Conservation (phyloP, 306 rosid species). For the Trichosanthes cucumerina region DNA sequence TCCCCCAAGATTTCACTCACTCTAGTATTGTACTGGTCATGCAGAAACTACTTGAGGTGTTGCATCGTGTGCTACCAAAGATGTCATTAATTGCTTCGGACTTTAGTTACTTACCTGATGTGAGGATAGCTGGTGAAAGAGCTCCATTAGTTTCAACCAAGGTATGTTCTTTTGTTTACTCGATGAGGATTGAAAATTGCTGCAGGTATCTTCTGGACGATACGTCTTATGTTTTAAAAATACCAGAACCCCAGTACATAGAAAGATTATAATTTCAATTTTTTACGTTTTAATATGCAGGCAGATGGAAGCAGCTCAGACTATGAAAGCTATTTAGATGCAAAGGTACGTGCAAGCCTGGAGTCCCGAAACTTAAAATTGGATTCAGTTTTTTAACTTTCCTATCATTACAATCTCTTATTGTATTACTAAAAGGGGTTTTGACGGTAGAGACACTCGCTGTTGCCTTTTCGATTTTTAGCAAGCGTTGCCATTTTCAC, state of each 20-base stretch:
- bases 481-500: background rate
- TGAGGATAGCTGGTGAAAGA: constrained; percentile 75
- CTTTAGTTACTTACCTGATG: constrained; percentile 86
- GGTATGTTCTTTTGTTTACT: constrained; percentile 28
- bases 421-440: background rate
- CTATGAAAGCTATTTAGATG: constrained; percentile 65
- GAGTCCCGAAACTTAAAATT: background rate
- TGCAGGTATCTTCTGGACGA: background rate
- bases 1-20: constrained; percentile 3
- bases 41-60: constrained; percentile 79
- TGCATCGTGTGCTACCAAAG: constrained; percentile 79
- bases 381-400: background rate
- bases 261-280: constrained; percentile 3
- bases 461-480: background rate
- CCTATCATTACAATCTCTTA: background rate
- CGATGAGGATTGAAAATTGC: background rate
- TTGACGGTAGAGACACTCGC: background rate
- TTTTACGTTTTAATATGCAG: constrained; percentile 33
- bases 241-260: background rate
- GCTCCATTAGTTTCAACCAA: constrained; percentile 96
- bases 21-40: constrained; percentile 16
- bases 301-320: constrained; percentile 75
- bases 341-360: constrained; percentile 43
- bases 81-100: constrained; percentile 96
- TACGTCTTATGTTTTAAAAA: background rate